Conservation (phyloP, 306 rosid species). For the Morella rubra region DNA sequence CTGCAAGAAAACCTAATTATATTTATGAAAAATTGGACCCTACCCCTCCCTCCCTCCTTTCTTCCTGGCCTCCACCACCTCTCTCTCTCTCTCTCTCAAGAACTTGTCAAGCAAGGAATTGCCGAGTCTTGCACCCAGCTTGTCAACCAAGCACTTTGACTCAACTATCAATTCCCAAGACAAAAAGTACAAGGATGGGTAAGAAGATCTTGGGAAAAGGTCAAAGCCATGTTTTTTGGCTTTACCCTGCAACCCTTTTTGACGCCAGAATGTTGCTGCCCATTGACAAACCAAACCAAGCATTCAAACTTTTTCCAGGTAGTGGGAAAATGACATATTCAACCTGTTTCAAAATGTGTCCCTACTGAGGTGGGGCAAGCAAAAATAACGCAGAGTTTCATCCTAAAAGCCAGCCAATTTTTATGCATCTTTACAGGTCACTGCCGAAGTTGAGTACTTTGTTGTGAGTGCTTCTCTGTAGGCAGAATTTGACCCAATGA, state of each 20-base stretch:
- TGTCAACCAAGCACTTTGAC: conserved; percentile 17
- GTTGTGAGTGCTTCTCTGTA: no score
- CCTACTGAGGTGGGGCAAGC: no score
- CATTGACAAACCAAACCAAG: not conserved
- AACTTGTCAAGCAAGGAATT: conserved; percentile 2
- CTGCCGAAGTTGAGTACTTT: no score
- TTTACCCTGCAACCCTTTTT: not conserved
- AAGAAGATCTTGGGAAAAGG: not conserved
- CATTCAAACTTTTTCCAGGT: not conserved
- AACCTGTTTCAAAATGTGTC: not conserved
- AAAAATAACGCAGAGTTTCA: no score
- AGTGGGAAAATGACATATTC: not conserved
- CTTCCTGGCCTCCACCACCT: not conserved
- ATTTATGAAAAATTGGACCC: no score
- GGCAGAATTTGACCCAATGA: no score
- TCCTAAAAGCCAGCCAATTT: no score
- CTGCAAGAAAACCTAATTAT: no score
- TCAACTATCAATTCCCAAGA: not conserved
- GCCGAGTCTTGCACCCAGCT: not conserved
- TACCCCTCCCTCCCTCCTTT: no score
- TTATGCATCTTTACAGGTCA: no score
- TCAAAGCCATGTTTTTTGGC: not conserved
- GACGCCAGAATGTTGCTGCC: not conserved
- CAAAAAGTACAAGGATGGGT: not conserved
- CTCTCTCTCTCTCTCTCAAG: not conserved